Percentiles rank a stretch among this genome's conserved stretches.
Evolutionary conservation across 2,329 filamentous ascomycete genomes (phyloP).

Genomic region (Phaeophleospora eucalypticola): DNA sequence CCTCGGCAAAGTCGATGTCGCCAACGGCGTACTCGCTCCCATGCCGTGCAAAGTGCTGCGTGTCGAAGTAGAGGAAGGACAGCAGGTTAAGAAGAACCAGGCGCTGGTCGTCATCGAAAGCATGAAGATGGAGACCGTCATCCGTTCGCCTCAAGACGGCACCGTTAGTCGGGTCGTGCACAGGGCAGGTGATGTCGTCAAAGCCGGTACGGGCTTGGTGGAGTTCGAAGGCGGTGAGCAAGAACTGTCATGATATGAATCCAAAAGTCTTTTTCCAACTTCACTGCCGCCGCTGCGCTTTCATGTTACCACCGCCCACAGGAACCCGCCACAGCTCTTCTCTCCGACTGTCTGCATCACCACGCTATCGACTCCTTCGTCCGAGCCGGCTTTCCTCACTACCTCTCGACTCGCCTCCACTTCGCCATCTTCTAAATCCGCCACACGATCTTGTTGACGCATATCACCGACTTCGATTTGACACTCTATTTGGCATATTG

Average conservation of each 20-base stretch:
- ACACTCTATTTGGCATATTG: constrained; percentile 13
- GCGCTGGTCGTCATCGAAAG: constrained; percentile 68
- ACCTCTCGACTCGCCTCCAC: constrained; percentile 27
- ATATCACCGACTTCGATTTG: constrained; percentile 10
- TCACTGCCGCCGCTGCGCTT: no score
- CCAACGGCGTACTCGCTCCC: constrained; percentile 80
- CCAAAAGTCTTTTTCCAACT: neutral
- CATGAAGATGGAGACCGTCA: constrained; percentile 57
- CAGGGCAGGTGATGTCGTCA: constrained; percentile 43
- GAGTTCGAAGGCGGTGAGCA: constrained; percentile 37
- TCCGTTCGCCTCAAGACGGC: constrained; percentile 47
- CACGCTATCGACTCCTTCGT: constrained; percentile 40
- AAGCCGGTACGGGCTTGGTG: constrained; percentile 46
- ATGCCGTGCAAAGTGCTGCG: constrained; percentile 97
- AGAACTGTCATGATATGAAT: neutral
- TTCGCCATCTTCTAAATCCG: constrained; percentile 1
- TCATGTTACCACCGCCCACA: no score
- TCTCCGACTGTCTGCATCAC: constrained; percentile 47
- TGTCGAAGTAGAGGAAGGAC: constrained; percentile 80
- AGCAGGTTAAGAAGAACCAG: constrained; percentile 78
- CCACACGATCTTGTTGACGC: constrained; percentile 23
- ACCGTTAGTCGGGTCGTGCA: constrained; percentile 48
- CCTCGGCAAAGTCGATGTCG: constrained; percentile 72
- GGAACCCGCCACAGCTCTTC: constrained; percentile 47
- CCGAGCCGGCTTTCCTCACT: constrained; percentile 41